Base-by-base conservation (phyloP, 2,329 filamentous ascomycete genomes). In the Bipolaris oryzae region DNA sequence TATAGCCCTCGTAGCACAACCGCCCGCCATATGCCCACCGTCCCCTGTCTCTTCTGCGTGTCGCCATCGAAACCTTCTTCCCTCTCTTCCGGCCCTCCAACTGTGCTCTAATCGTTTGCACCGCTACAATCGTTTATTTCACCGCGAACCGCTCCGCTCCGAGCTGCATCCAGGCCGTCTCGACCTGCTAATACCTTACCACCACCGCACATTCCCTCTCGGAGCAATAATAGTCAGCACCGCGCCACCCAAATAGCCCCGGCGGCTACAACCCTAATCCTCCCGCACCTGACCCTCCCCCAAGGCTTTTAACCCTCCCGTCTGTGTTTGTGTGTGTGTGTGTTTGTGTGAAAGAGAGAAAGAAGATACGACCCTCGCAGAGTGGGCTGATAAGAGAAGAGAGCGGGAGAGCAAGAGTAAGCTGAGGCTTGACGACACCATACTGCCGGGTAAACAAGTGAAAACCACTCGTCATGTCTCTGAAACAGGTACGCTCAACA, bases 401-500 rank as follows among this genome's bases (percentile, higher is more conserved):
- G 25, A 42, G 39, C 39, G 39, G 39, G 39, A 42, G 39, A 25
- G 39, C n/a, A 50, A 52, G 58, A 44, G 50, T 49, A 57, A n/a
- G 46, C 60, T 60, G 69, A 73, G 73, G 63, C 72, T 72, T 71
- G 71, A 74, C 72, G 72, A 74, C 73, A 75, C 73, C 72, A 74
- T 74, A 75, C 73, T 74, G 72, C 73, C 72, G 71, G 71, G 71
- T 74, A 74, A 42, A 67, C 66, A 70, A 67, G 63, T 70, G 64
- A 61, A 63, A 50, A 64, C 66, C 62, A 65, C 69, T 73, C 73
- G 70, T 70, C 69, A 81, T 82, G 80, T 81, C 80, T 71, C 77
- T 82, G 62, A 81, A 81, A 74, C 79, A 81, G 74, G 76, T 76
- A 67, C 53, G 69, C 55, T 25, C 21, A 42, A 16, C 33, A 7